These are phyloP conservation scores for Mycena kentingensis DNA, from an alignment of 768 basidiomycete genomes.

Conservation along the genomic window DNA sequence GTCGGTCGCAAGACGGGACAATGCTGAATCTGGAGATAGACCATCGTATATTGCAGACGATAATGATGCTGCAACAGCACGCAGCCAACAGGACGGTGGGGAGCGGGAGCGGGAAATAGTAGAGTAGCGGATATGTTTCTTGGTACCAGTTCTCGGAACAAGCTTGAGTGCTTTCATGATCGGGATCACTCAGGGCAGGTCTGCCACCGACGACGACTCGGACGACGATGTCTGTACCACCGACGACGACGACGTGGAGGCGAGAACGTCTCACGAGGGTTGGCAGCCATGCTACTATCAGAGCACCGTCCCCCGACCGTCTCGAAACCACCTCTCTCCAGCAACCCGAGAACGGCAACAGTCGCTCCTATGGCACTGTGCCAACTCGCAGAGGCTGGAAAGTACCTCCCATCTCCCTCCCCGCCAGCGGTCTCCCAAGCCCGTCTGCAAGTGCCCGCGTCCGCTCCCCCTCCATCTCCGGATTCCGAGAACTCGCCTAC, in stretches of 20 bases:
- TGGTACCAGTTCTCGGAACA: not conserved
- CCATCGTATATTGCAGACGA: slow-evolving; percentile 66
- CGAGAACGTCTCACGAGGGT: slow-evolving; percentile 62
- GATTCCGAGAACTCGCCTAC: slow-evolving; percentile 41
- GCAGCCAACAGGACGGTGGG: no score
- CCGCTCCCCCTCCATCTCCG: slow-evolving; percentile 38
- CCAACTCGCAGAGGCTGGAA: slow-evolving; percentile 31
- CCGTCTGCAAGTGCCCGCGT: slow-evolving; percentile 31
- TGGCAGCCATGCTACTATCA: slow-evolving; percentile 38
- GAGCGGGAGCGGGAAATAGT: not conserved
- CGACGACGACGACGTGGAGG: slow-evolving; percentile 61
- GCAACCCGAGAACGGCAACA: slow-evolving; percentile 25
- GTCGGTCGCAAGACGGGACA: slow-evolving; percentile 69
- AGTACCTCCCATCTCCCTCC: slow-evolving; percentile 31
- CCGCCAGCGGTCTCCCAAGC: slow-evolving; percentile 40
- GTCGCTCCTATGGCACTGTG: slow-evolving; percentile 61
- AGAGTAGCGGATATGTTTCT: no score
- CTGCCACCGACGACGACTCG: not conserved
- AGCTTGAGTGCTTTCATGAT: not conserved
- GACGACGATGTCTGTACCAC: slow-evolving; percentile 44
- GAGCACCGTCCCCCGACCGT: slow-evolving; percentile 17
- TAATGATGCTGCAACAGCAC: slow-evolving; percentile 68
- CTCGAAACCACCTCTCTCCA: slow-evolving; percentile 41
- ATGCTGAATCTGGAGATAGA: slow-evolving; percentile 81
- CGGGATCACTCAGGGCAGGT: no score